phyloP scores from a whole-genome alignment of 805 yeast species.

The Jamesozyma jinghongensis region DNA sequence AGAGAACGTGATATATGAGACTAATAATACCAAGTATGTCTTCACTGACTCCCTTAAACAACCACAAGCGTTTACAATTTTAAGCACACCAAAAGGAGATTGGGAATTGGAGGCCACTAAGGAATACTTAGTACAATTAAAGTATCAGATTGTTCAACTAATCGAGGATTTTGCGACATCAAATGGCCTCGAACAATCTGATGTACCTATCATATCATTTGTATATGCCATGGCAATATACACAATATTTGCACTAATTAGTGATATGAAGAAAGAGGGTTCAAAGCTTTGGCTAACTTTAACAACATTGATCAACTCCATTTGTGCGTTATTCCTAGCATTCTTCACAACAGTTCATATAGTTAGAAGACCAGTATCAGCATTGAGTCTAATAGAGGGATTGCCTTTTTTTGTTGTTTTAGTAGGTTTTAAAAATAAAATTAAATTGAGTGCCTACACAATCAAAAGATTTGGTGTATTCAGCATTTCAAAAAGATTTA shows the following conservation, averaged over 20 bases:
- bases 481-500: constrained; percentile 28
- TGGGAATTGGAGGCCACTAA: constrained; percentile 41
- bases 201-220: constrained; percentile 62
- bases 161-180: background rate
- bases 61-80: constrained; percentile 17
- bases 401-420: constrained; percentile 87
- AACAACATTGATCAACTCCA: constrained; percentile 69
- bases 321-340: constrained; percentile 78
- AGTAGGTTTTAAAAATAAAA: constrained; percentile 83
- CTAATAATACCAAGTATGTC: constrained; percentile 15
- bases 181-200: constrained; percentile 46
- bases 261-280: constrained; percentile 67
- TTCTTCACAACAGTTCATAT: constrained; percentile 49
- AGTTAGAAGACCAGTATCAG: constrained; percentile 52
- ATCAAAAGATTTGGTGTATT: constrained; percentile 31
- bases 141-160: background rate
- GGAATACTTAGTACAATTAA: constrained; percentile 1
- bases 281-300: constrained; percentile 83
- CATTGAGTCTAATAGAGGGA: constrained; percentile 76
- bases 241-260: constrained; percentile 63
- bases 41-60: constrained; percentile 15
- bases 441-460: constrained; percentile 55
- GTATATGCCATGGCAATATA: constrained; percentile 85
- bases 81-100: constrained; percentile 49
- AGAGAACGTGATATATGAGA: constrained; percentile 21